Conservation (phyloP, 208 protist species). For the Trypanosoma caninum region DNA sequence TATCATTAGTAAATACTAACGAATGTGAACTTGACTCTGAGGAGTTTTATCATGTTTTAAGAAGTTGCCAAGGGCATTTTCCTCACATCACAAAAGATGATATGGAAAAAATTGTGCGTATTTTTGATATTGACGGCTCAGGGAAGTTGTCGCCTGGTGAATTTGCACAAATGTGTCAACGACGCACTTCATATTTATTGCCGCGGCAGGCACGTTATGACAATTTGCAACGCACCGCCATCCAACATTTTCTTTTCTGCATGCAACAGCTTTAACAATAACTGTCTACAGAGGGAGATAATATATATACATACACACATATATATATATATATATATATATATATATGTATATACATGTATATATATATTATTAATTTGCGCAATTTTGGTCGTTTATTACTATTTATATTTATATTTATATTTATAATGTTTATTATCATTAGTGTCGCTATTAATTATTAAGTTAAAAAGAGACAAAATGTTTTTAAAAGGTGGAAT, state of each 20-base stretch:
- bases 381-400: too few relatives aligned
- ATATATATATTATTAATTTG: too few relatives aligned
- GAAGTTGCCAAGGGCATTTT: constrained; percentile 25
- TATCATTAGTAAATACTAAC: neutral
- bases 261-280: constrained; percentile 86
- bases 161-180: constrained; percentile 41
- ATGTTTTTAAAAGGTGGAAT: too few relatives aligned
- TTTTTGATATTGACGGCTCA: constrained; percentile 57
- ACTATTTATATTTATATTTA: too few relatives aligned
- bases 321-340: too few relatives aligned
- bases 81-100: constrained; percentile 36
- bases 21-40: constrained; percentile 25
- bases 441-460: too few relatives aligned
- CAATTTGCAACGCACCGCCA: constrained; percentile 40
- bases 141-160: constrained; percentile 56
- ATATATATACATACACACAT: too few relatives aligned
- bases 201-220: constrained; percentile 39
- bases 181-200: constrained; percentile 34
- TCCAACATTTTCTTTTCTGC: constrained; percentile 72
- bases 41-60: constrained; percentile 52
- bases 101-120: constrained; percentile 32
- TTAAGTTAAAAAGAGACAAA: too few relatives aligned
- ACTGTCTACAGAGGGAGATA: too few relatives aligned
- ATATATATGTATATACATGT: too few relatives aligned
- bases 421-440: too few relatives aligned